Conservation (phyloP, 2,329 filamentous ascomycete species). For the Cladosporium sp. region DNA sequence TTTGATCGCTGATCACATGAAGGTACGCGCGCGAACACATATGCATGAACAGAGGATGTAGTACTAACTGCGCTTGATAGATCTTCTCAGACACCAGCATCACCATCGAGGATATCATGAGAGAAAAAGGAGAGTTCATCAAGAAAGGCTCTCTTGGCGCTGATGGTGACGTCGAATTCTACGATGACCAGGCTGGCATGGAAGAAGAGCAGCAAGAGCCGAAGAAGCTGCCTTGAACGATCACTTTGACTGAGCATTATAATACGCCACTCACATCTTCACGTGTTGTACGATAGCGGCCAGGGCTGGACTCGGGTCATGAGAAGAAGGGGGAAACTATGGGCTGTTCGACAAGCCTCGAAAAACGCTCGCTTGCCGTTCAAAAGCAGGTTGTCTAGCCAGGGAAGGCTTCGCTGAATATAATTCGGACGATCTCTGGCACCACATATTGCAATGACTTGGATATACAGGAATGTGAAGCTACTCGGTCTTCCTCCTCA, state of each 20-base stretch:
- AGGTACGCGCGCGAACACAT: conserved; percentile 43
- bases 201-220: conserved; percentile 5
- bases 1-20: conserved; percentile 87
- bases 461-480: not conserved
- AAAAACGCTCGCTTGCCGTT: not conserved
- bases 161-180: conserved; percentile 89
- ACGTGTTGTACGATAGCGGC: not conserved
- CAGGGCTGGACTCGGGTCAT: not conserved
- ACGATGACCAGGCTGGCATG: conserved; percentile 59
- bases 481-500: not conserved
- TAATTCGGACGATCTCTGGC: not conserved
- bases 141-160: conserved; percentile 70
- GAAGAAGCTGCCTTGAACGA: conserved; percentile 4
- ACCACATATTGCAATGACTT: not conserved
- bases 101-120: conserved; percentile 76
- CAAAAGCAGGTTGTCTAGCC: not conserved
- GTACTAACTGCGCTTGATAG: conserved; percentile 30
- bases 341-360: not conserved
- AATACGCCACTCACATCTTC: not conserved
- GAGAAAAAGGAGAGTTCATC: conserved; percentile 71
- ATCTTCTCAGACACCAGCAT: conserved; percentile 72
- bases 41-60: not conserved
- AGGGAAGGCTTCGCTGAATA: not conserved
- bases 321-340: not conserved
- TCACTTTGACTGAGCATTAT: not conserved